These are phyloP conservation scores for Colletotrichum aenigma DNA, from an alignment of 2,329 filamentous ascomycete species.

Conservation along the genomic window DNA sequence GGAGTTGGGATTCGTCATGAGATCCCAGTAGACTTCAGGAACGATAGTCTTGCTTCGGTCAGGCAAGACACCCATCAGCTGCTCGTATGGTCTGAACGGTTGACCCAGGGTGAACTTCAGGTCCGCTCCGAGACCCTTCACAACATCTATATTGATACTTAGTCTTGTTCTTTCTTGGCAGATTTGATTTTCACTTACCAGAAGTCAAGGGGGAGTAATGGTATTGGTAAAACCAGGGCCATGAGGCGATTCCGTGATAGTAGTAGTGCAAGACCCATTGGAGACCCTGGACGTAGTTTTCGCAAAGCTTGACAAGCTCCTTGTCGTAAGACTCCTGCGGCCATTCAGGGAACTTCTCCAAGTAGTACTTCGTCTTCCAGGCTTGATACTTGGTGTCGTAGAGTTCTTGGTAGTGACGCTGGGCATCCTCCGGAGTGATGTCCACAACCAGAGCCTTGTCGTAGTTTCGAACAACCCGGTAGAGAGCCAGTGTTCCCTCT, in stretches of 20 bases:
- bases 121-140: conserved; percentile 83
- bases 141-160: conserved; percentile 69
- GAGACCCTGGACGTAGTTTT: conserved; percentile 96
- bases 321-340: conserved; percentile 74
- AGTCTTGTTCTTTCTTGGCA: conserved; percentile 48
- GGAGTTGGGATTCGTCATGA: conserved; percentile 90
- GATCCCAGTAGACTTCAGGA: conserved; percentile 80
- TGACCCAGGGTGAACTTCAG: conserved; percentile 93
- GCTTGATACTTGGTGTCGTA: conserved; percentile 89
- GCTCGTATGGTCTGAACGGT: conserved; percentile 93
- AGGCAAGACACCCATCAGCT: conserved; percentile 96
- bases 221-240: conserved; percentile 98
- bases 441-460: conserved; percentile 89
- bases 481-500: conserved; percentile 83
- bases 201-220: conserved; percentile 98
- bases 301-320: conserved; percentile 80
- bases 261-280: conserved; percentile 99
- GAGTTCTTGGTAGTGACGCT: conserved; percentile 78
- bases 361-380: conserved; percentile 96
- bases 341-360: conserved; percentile 87
- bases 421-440: conserved; percentile 76
- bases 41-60: conserved; percentile 98
- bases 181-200: conserved; percentile 46
- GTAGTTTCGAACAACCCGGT: conserved; percentile 86
- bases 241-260: conserved; percentile 94